Percentiles rank a stretch among this genome's conserved stretches.
Evolutionary conservation across 768 basidiomycete genomes (phyloP).

Genomic region (Lactarius hengduanensis): DNA sequence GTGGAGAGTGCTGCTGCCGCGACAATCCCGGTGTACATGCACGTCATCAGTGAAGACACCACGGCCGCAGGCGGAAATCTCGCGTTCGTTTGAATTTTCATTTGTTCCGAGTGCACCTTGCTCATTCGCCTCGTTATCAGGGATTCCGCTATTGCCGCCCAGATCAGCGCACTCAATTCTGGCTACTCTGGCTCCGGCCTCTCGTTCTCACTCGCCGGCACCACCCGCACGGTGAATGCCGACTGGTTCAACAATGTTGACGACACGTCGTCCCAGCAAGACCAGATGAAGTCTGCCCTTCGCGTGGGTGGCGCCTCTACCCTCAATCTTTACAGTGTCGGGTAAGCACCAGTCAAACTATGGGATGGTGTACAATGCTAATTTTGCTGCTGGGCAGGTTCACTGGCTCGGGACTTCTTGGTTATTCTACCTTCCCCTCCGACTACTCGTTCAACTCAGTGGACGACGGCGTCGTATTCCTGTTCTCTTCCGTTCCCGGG

Average conservation of each 20-base stretch:
- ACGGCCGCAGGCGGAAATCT: constrained; percentile 43
- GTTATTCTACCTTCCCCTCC: constrained; percentile 54
- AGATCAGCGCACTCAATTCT: constrained; percentile 45
- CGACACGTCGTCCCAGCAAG: constrained; percentile 35
- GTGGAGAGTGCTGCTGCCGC: constrained; percentile 27
- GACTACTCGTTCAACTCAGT: constrained; percentile 40
- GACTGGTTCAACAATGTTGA: constrained; percentile 51
- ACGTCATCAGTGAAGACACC: constrained; percentile 44
- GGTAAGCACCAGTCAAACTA: constrained; percentile 35
- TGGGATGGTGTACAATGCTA: neutral
- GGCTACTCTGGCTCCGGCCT: constrained; percentile 42
- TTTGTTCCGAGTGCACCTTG: neutral
- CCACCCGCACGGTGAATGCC: constrained; percentile 44
- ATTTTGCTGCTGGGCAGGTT: constrained; percentile 34
- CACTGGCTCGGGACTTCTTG: constrained; percentile 46
- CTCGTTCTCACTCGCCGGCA: constrained; percentile 43
- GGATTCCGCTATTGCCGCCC: constrained; percentile 41
- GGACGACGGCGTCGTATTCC: constrained; percentile 49
- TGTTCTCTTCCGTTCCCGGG: constrained; percentile 39
- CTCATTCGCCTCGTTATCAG: constrained; percentile 18
- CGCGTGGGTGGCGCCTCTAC: constrained; percentile 42
- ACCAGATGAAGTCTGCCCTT: constrained; percentile 48
- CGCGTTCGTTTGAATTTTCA: constrained; percentile 36
- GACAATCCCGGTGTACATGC: constrained; percentile 43
- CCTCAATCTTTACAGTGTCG: constrained; percentile 54